phyloP scores from a whole-genome alignment of 1,139 yeast species.

The Taiozyma sp. region DNA sequence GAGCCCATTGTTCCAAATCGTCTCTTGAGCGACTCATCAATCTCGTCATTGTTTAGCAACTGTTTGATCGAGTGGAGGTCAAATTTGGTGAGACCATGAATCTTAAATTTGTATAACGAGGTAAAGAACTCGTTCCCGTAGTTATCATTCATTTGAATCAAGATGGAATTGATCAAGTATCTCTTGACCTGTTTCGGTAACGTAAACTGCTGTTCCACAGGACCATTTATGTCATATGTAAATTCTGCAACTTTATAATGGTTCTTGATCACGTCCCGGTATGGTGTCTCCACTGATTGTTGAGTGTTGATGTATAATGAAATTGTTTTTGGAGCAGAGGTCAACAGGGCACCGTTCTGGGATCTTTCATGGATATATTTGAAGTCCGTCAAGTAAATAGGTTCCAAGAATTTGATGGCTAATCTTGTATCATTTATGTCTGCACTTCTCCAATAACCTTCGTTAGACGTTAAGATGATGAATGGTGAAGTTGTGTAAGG shows the following conservation, averaged over 20 bases:
- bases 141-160: conserved; percentile 26
- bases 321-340: conserved; percentile 30
- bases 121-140: conserved; percentile 31
- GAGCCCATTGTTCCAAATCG: conserved; percentile 15
- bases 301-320: conserved; percentile 26
- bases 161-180: conserved; percentile 26
- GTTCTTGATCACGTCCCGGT: conserved; percentile 14
- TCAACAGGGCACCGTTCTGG: conserved; percentile 26
- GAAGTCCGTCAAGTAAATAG: conserved; percentile 29
- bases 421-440: conserved; percentile 22
- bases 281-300: conserved; percentile 8
- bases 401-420: conserved; percentile 31
- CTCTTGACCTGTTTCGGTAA: conserved; percentile 28
- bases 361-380: conserved; percentile 30
- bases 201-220: conserved; percentile 24
- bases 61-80: conserved; percentile 27
- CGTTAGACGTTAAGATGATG: conserved; percentile 14
- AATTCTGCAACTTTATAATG: conserved; percentile 24
- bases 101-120: conserved; percentile 27
- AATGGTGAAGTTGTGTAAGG: conserved; percentile 15
- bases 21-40: conserved; percentile 12
- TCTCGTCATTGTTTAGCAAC: conserved; percentile 13
- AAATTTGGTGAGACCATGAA: conserved; percentile 31
- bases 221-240: conserved; percentile 24
- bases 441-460: conserved; percentile 30